Percentiles rank a stretch among this genome's conserved stretches.
These are phyloP conservation scores for Aegilops bicornis DNA, from an alignment of 176 grass and related monocot species.

Conservation along the genomic window DNA sequence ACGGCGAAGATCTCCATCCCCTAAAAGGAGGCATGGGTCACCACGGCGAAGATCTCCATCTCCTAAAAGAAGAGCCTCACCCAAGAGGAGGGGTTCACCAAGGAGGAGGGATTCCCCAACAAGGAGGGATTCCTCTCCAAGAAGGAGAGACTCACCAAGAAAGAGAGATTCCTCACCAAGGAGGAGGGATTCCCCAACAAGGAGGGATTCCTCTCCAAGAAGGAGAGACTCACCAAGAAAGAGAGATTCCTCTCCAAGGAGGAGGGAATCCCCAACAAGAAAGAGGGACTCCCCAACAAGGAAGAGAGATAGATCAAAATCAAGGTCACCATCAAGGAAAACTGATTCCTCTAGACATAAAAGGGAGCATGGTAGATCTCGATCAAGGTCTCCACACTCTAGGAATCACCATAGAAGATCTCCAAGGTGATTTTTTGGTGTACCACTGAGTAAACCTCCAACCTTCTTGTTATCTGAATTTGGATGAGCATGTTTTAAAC, in stretches of 20 bases:
- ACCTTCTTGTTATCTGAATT: neutral
- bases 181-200: constrained; percentile 40
- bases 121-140: constrained; percentile 26
- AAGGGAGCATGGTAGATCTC: constrained; percentile 63
- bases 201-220: constrained; percentile 27
- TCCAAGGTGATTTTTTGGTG: constrained; percentile 47
- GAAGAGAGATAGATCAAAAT: constrained; percentile 59
- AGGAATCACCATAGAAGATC: constrained; percentile 59
- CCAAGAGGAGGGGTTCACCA: constrained; percentile 17
- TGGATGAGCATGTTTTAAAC: constrained; percentile 22
- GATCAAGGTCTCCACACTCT: constrained; percentile 63
- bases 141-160: constrained; percentile 30
- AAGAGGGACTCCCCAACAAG: constrained; percentile 42
- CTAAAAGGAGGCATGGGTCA: constrained; percentile 31
- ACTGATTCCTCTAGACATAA: constrained; percentile 53
- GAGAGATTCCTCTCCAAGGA: constrained; percentile 37
- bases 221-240: constrained; percentile 33
- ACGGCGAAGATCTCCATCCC: neutral
- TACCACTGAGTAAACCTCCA: constrained; percentile 23
- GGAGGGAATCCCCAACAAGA: constrained; percentile 38
- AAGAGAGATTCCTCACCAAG: constrained; percentile 33
- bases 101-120: constrained; percentile 29
- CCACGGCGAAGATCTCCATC: constrained; percentile 21
- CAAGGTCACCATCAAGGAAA: constrained; percentile 61
- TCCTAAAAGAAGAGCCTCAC: constrained; percentile 11